Conservation (phyloP, 2,329 filamentous ascomycete genomes). For the Xenosphaeropsis pyriputrescens region DNA sequence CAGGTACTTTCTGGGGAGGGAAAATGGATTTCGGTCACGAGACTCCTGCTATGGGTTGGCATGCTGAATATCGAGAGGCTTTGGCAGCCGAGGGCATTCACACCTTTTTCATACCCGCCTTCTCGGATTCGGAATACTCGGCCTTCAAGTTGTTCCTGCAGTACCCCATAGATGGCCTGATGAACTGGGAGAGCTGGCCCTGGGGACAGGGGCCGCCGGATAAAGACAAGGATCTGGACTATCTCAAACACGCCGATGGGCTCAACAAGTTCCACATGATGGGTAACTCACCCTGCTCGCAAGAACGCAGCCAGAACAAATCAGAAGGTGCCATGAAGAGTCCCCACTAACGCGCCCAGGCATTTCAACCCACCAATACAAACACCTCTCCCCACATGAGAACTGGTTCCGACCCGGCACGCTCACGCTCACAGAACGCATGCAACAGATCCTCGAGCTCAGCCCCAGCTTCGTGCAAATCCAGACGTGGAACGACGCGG, state of each 20-base stretch:
- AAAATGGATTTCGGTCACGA: conserved; percentile 9
- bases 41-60: conserved; percentile 5
- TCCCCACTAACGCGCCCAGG: not conserved
- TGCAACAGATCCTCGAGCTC: conserved; percentile 16
- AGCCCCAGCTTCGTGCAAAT: conserved; percentile 23
- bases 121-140: conserved; percentile 4
- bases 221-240: no score
- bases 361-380: conserved; percentile 22
- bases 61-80: conserved; percentile 3
- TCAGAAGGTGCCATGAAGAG: no score
- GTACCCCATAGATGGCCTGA: not conserved
- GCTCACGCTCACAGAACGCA: conserved; percentile 19
- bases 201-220: not conserved
- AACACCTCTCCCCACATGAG: conserved; percentile 15
- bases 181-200: not conserved
- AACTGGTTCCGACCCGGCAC: conserved; percentile 22
- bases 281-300: no score
- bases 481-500: conserved; percentile 25
- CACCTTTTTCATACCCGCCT: conserved; percentile 16
- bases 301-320: no score
- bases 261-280: no score
- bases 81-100: conserved; percentile 14
- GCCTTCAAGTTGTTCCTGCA: not conserved
- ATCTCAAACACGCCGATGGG: no score
- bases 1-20: conserved; percentile 16